Evolutionary conservation across 202 grass and related monocot species (phyloP).

Genomic region (Setaria viridis): DNA sequence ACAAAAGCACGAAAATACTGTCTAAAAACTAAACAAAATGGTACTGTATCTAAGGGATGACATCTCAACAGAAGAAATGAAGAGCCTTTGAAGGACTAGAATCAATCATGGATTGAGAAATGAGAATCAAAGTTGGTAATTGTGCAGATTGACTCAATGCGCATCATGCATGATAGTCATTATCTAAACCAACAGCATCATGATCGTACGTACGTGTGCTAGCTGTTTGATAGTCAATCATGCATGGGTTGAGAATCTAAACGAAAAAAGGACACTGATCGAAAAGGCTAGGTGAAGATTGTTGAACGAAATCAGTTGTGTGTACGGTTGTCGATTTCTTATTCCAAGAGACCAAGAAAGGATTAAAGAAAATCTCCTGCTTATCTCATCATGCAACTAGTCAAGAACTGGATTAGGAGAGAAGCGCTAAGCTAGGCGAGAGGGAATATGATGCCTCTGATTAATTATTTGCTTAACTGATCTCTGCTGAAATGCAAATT

Average conservation of each 20-base stretch:
- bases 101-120: not conserved
- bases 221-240: conserved; percentile 14
- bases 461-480: not conserved
- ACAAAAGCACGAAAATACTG: not conserved
- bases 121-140: not conserved
- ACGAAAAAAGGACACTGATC: not conserved
- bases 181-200: conserved; percentile 4
- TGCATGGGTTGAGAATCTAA: conserved; percentile 37
- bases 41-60: not conserved
- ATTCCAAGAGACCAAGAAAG: not conserved
- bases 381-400: not conserved
- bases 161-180: not conserved
- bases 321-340: not conserved
- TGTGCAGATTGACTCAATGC: not conserved
- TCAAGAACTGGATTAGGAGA: conserved; percentile 6
- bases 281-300: not conserved
- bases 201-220: conserved; percentile 1
- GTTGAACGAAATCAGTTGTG: conserved; percentile 19
- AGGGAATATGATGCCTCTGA: not conserved
- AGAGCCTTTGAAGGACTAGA: not conserved
- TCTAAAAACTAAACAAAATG: not conserved
- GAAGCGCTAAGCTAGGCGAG: not conserved
- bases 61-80: not conserved
- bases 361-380: not conserved
- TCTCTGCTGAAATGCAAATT: not conserved